Evolutionary conservation across 2,329 filamentous ascomycete genomes (phyloP), one percentile per base, ranked within the genome.

Genomic region (Xenosphaeropsis pyriputrescens): DNA sequence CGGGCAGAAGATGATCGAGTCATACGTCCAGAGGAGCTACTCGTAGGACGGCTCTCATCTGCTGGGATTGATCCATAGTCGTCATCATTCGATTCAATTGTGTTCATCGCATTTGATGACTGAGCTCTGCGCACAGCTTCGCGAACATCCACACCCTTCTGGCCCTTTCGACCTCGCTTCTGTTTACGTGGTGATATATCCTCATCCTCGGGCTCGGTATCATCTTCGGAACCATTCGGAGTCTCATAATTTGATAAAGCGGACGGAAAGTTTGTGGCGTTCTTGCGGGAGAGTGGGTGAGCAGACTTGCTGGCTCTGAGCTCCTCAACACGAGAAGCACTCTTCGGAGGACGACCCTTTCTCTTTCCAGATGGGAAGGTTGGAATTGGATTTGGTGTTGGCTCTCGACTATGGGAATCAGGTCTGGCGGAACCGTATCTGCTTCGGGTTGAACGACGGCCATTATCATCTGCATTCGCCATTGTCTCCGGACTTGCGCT

Each of bases 331-430:
- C 35, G 18, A 14, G 35, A 36, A 17, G 30, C 36, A 36, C 41
- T 46, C n/a, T 43, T 45, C 11, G 52, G 50, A 39, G 52, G 53
- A n/a, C 52, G 46, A 36, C 52, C 51, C 18, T 53, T 43, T 29
- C 47, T 45, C 38, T 54, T 54, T 17, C 52, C 52, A 29, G 51
- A 53, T 29, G 49, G 43, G 38, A 54, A 54, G 1, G 45, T 44
- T 30, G 43, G 44, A 32, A 45, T 37, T 12, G 41, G 29, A 29
- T 19, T 12, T 32, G 45, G 47, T 12, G 50, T 50, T 14, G 36
- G 42, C 35, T 45, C 41, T 32, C 44, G 43, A 31, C 44, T 48
- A 14, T 36, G 32, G 2, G 43, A 35, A 29, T 26, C 31, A 8
- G 38, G 41, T 32, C 44, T 37, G 26, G 43, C 37, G 18, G 35